Evolutionary conservation across 1,284 basidiomycete species (phyloP).

Genomic region (Boletus semigastroideus): DNA sequence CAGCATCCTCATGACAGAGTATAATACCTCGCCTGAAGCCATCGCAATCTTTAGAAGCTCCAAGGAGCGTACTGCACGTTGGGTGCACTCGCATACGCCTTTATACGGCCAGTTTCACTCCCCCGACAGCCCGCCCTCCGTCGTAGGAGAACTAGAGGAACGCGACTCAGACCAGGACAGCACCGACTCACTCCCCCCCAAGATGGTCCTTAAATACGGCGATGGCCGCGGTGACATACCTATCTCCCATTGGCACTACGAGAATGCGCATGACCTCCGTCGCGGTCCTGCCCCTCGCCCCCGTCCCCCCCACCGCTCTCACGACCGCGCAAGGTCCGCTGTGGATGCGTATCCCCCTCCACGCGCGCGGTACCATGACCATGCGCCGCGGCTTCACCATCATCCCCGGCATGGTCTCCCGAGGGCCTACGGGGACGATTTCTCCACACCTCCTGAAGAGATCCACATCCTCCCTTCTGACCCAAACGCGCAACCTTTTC

Average conservation of each 20-base stretch:
- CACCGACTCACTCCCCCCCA: slow-evolving; percentile 64
- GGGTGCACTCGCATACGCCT: slow-evolving; percentile 51
- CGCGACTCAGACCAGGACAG: slow-evolving; percentile 60
- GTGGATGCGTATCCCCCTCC: slow-evolving; percentile 27
- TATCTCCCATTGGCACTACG: slow-evolving; percentile 45
- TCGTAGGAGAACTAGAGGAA: slow-evolving; percentile 43
- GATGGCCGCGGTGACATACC: slow-evolving; percentile 62
- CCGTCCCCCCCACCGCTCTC: slow-evolving; percentile 17
- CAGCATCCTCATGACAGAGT: slow-evolving; percentile 56
- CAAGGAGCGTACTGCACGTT: slow-evolving; percentile 57
- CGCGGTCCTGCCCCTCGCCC: slow-evolving; percentile 14
- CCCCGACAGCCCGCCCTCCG: slow-evolving; percentile 59
- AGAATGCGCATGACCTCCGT: slow-evolving; percentile 14
- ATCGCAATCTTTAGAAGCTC: slow-evolving; percentile 54
- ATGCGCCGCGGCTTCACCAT: slow-evolving; percentile 17
- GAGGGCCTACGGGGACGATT: slow-evolving; percentile 18
- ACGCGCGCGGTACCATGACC: slow-evolving; percentile 22
- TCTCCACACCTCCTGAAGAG: slow-evolving; percentile 45
- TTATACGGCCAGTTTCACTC: slow-evolving; percentile 45
- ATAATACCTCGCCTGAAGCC: slow-evolving; percentile 57
- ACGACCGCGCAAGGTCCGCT: slow-evolving; percentile 38
- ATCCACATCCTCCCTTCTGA: slow-evolving; percentile 53
- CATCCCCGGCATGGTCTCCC: slow-evolving; percentile 19
- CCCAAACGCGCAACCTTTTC: slow-evolving; percentile 34
- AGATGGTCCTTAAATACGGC: slow-evolving; percentile 66